phyloP scores from a whole-genome alignment of 306 rosid genomes.

The Ziziphus jujuba region DNA sequence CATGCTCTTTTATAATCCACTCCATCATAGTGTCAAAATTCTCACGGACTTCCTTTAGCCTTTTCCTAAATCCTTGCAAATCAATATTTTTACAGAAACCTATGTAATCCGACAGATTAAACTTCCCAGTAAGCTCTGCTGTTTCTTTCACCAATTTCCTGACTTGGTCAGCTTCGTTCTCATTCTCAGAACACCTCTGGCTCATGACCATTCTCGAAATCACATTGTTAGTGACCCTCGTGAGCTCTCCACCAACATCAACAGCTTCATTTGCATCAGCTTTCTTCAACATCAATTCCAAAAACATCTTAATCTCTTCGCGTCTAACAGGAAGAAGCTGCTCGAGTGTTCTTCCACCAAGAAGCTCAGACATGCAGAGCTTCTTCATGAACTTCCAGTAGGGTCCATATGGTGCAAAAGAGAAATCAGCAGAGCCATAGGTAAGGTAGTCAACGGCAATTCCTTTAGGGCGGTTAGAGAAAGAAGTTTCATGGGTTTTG shows the following conservation, averaged over 20 bases:
- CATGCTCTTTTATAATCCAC: constrained; percentile 47
- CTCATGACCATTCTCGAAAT: constrained; percentile 54
- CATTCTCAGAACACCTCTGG: constrained; percentile 29
- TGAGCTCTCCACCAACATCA: constrained; percentile 42
- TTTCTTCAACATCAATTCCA: constrained; percentile 17
- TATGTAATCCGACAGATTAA: constrained; percentile 52
- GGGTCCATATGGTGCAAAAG: constrained; percentile 15
- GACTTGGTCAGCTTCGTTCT: constrained; percentile 32
- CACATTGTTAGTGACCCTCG: constrained; percentile 36
- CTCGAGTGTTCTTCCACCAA: constrained; percentile 42
- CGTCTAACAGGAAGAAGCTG: constrained; percentile 37
- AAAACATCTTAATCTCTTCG: constrained; percentile 44
- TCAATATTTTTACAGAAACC: constrained; percentile 54
- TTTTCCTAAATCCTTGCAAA: constrained; percentile 48
- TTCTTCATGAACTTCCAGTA: constrained; percentile 63
- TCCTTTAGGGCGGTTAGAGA: constrained; percentile 22
- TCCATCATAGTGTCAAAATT: constrained; percentile 58
- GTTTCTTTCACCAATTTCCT: constrained; percentile 39
- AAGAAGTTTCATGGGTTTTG: constrained; percentile 28
- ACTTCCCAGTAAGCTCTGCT: constrained; percentile 41
- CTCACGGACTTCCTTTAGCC: constrained; percentile 26
- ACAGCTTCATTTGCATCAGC: constrained; percentile 33
- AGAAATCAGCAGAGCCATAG: constrained; percentile 12
- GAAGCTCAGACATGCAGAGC: constrained; percentile 57
- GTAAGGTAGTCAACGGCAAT: constrained; percentile 1